Conservation (phyloP, 1,139 yeast species). For the Geotrichum macrosporum region DNA sequence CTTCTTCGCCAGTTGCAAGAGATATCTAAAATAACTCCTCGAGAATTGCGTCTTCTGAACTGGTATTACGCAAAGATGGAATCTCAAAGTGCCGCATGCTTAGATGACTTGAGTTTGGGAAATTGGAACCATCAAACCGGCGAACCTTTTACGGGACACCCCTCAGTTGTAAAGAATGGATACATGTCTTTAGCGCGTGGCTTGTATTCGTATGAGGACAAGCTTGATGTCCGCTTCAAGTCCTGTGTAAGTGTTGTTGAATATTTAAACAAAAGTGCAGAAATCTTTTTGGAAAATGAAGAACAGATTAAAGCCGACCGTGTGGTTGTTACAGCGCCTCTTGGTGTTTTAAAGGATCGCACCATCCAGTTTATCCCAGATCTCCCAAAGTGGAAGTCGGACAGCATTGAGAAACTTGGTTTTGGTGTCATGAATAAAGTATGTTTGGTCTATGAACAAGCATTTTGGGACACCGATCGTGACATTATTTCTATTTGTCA, state of each 20-base stretch:
- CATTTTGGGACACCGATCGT: slow-evolving; percentile 42
- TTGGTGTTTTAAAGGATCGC: slow-evolving; percentile 42
- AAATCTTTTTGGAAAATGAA: slow-evolving; percentile 40
- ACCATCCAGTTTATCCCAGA: slow-evolving; percentile 43
- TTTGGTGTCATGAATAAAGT: slow-evolving; percentile 43
- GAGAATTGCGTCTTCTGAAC: slow-evolving; percentile 39
- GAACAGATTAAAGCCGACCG: slow-evolving; percentile 41
- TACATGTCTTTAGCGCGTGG: slow-evolving; percentile 40
- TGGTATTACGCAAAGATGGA: slow-evolving; percentile 45
- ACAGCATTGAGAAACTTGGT: slow-evolving; percentile 41
- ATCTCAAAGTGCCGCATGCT: slow-evolving; percentile 39
- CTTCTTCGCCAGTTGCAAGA: slow-evolving; percentile 34
- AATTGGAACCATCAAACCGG: slow-evolving; percentile 44
- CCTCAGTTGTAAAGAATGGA: slow-evolving; percentile 40
- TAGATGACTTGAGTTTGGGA: slow-evolving; percentile 38
- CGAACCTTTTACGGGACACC: slow-evolving; percentile 41
- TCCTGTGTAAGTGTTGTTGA: slow-evolving; percentile 41
- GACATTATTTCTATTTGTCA: slow-evolving; percentile 39
- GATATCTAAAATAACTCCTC: slow-evolving; percentile 35
- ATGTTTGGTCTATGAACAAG: slow-evolving; percentile 38
- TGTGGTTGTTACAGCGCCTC: slow-evolving; percentile 42
- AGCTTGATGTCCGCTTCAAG: slow-evolving; percentile 42
- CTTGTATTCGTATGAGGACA: slow-evolving; percentile 40
- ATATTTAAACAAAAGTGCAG: slow-evolving; percentile 32
- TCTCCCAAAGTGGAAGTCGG: slow-evolving; percentile 43